Evolutionary conservation across 176 grass and related monocot species (phyloP), one percentile per base, ranked within the genome.

Genomic region (Triticum monococcum): DNA sequence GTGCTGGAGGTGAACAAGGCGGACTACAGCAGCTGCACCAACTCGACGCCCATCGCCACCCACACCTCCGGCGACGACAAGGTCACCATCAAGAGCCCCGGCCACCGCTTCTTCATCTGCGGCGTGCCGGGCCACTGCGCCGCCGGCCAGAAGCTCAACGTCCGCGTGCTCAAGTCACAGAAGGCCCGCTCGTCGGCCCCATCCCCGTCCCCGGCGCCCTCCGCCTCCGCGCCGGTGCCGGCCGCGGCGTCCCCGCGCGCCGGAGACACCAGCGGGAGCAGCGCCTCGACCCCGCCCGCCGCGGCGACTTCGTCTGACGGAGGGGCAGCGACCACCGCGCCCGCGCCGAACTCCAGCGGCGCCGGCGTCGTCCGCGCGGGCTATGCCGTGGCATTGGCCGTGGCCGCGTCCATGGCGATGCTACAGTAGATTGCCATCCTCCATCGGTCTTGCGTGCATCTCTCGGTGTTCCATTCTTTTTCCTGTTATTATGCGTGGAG

Each of bases 31-130:
- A 84, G 89, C 65, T 96, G 94, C 87, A 89, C 83, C 72, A 90
- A 81, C 77, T 87, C 94, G 20, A 86, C 89, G 35, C 94, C 94
- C 12, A 84, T 97, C 81, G 85, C 89, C 28, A 90, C 84, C 1
- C 89, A 92, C 86, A 89, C 83, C 65, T 90, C 94, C 22, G 94
- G 94, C 48, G 92, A 97, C 50, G 94, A 97, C 86, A 92, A 89
- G 75, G 70, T 97, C 80, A 48, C 68, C 79, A 94, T 97, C 80
- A 94, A 78, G 83, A 75, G 72, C 64, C 35, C 87, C n/a, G 94
- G 94, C 67, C 94, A 97, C 83, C 85, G 91, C 68, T 94, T 94
- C 87, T 97, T 92, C 90, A 94, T 97, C 83, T 97, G 94, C 45
- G 94, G 94, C 75, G 45, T 94, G 10, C 92, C 90, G 0, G 94